Conservation (phyloP, 2,329 filamentous ascomycete species). For the Paecilomyces variotii region DNA sequence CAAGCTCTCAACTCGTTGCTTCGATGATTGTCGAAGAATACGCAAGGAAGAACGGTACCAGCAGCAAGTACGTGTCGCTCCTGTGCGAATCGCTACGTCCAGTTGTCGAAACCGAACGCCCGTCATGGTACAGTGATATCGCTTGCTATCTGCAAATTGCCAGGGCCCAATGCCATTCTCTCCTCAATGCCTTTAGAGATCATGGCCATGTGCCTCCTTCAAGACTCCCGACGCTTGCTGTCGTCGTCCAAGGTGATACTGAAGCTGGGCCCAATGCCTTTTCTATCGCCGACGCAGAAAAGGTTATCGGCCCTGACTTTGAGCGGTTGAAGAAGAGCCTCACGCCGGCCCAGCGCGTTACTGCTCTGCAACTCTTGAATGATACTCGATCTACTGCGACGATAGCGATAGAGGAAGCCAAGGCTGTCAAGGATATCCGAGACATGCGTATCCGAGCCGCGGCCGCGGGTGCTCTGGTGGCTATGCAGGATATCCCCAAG, state of each 20-base stretch:
- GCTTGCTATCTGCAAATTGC: conserved; percentile 84
- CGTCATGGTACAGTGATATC: conserved; percentile 77
- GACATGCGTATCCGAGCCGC: conserved; percentile 82
- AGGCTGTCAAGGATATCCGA: conserved; percentile 66
- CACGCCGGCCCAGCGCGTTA: conserved; percentile 77
- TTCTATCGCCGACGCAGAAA: conserved; percentile 78
- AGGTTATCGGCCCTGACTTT: conserved; percentile 76
- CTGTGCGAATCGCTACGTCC: conserved; percentile 56
- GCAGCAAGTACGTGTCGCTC: conserved; percentile 22
- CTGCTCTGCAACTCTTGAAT: conserved; percentile 68
- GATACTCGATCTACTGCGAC: conserved; percentile 67
- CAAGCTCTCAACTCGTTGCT: conserved; percentile 77
- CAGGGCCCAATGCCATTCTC: conserved; percentile 80
- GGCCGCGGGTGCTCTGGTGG: conserved; percentile 78
- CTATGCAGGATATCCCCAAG: conserved; percentile 82
- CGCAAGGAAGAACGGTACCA: conserved; percentile 47
- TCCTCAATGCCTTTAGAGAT: conserved; percentile 87
- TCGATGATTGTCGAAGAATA: conserved; percentile 85
- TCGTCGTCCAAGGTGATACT: conserved; percentile 86
- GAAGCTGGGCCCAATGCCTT: conserved; percentile 91
- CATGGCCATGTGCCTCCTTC: conserved; percentile 70
- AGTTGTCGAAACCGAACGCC: conserved; percentile 74
- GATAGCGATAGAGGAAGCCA: conserved; percentile 71
- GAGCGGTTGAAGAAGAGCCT: conserved; percentile 83
- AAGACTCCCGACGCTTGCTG: conserved; percentile 72